Evolutionary conservation across 2,329 filamentous ascomycete species (phyloP).

Genomic region (Ophiostoma novo-ulmi): DNA sequence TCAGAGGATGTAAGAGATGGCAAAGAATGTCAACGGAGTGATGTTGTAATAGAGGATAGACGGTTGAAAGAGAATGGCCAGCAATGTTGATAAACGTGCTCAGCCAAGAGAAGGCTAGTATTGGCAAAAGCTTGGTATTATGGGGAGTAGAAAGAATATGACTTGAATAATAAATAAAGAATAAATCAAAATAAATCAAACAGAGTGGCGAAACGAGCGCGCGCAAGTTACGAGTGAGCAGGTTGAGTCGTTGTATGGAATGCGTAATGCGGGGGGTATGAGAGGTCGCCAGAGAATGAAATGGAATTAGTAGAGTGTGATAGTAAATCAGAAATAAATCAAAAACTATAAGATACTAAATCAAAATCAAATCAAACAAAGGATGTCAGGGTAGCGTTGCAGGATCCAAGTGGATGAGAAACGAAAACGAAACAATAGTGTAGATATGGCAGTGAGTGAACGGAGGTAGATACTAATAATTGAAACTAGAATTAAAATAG

Average conservation of each 20-base stretch:
- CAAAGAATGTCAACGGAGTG: neutral
- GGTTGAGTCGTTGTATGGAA: neutral
- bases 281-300: neutral
- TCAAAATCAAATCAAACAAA: no score
- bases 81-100: slow-evolving; percentile 3
- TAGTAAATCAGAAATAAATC: no score
- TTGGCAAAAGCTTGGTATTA: slow-evolving; percentile 11
- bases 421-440: neutral
- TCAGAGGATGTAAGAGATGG: neutral
- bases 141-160: neutral
- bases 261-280: slow-evolving; percentile 1
- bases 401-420: neutral
- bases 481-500: no score
- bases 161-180: neutral
- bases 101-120: neutral
- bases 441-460: neutral
- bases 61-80: neutral
- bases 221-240: slow-evolving; percentile 20
- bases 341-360: no score
- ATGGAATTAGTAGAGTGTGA: neutral
- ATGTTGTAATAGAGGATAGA: neutral
- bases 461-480: neutral
- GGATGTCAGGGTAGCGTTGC: neutral
- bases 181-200: neutral
- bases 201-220: slow-evolving; percentile 21